Evolutionary conservation across 495 filamentous ascomycete genomes (phyloP).

Genomic region (Aspergillus coremiiformis): DNA sequence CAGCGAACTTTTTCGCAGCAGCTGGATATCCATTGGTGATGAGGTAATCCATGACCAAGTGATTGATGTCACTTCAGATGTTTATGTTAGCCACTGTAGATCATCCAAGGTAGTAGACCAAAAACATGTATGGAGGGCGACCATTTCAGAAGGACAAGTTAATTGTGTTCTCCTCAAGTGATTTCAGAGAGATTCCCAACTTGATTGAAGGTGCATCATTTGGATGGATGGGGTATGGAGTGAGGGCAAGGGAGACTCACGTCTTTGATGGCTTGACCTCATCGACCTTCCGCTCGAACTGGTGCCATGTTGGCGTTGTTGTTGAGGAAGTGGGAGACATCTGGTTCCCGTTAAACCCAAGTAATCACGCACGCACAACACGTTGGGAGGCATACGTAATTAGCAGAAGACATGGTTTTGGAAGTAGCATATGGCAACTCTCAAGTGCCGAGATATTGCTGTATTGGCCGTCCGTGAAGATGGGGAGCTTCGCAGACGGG

Average conservation of each 20-base stretch:
- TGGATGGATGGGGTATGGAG: slow-evolving; percentile 6
- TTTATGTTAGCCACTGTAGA: slow-evolving; percentile 25
- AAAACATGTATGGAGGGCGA: slow-evolving; percentile 1
- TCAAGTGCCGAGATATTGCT: slow-evolving; percentile 13
- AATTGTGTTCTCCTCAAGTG: slow-evolving; percentile 74
- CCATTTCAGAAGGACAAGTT: slow-evolving; percentile 62
- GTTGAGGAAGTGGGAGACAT: slow-evolving; percentile 59
- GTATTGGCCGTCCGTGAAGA: slow-evolving; percentile 22
- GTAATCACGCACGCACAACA: slow-evolving; percentile 28
- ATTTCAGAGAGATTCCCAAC: slow-evolving; percentile 99
- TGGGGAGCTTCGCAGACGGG: slow-evolving; percentile 24
- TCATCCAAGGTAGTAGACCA: slow-evolving; percentile 5
- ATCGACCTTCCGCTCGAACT: slow-evolving; percentile 73
- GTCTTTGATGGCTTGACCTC: slow-evolving; percentile 83
- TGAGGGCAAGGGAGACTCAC: slow-evolving; percentile 48
- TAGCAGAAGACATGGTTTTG: slow-evolving; percentile 31
- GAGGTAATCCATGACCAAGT: slow-evolving; percentile 93
- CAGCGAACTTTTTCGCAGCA: slow-evolving; percentile 86
- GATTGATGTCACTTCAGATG: slow-evolving; percentile 77
- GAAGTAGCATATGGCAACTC: neutral
- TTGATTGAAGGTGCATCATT: slow-evolving; percentile 82
- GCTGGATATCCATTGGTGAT: slow-evolving; percentile 92
- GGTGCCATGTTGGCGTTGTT: slow-evolving; percentile 57
- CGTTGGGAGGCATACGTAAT: slow-evolving; percentile 39
- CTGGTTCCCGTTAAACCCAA: slow-evolving; percentile 44